Base-by-base conservation (phyloP, 2,329 filamentous ascomycete species). In the Pseudofabraea citricarpa region DNA sequence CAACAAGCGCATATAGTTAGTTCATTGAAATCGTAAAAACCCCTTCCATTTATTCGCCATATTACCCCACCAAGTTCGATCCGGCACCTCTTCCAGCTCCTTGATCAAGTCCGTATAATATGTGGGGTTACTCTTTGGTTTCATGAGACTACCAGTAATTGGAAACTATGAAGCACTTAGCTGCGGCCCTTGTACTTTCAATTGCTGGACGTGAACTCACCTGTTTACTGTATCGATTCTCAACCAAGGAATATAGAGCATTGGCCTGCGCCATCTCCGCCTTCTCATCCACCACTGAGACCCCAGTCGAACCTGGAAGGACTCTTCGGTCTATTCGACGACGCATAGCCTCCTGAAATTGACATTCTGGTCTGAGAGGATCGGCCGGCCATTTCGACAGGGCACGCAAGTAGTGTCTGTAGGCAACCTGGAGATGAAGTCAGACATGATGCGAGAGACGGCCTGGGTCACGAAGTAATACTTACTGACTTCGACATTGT, bases 1-100 rank as follows among this genome's bases (percentile, higher is more conserved):
- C n/a, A n/a, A n/a, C n/a, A n/a, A n/a, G n/a, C n/a, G n/a, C n/a
- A n/a, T n/a, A n/a, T n/a, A n/a, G n/a, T 7, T 31, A n/a, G 13
- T 36, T 57, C 50, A 82, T 54, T 73, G 64, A 45, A 83, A 65
- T 47, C 81, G 69, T 47, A 85, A 71, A 62, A 81, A 70, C 9
- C 81, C 81, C 48, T 73, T 72, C 50, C 83, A 56, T 48, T 70
- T 70, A 57, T 82, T 75, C 47, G 67, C 63, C 39, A 79, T 47
- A 41, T 73, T 68, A 39, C 72, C 68, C 18, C 76, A 57, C 66
- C 71, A 79, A 6, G 72, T 72, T 45, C 81, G 66, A 31, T 66
- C 73, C 2, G 81, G 82, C 3, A 77, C 81, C 53, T 76, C 76
- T 26, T 84, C 76, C 19, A 86, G 70, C 60, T 86, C 82, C 41